Percentiles rank a stretch among this genome's conserved stretches.
These are phyloP conservation scores for Sporothrix luriei DNA, from an alignment of 2,329 filamentous ascomycete species.

Conservation along the genomic window DNA sequence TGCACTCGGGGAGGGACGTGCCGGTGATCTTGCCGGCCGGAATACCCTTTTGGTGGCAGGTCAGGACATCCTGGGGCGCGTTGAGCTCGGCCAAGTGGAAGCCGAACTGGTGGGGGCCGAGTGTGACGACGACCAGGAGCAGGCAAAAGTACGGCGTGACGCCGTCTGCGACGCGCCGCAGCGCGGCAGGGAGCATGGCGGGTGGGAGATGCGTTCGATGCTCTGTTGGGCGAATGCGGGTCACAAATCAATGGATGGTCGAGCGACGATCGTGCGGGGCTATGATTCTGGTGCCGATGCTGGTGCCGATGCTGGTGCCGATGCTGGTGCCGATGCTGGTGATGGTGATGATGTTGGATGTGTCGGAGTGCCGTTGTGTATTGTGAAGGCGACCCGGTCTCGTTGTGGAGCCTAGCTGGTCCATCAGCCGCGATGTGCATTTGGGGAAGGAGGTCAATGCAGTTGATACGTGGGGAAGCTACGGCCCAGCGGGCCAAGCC, in stretches of 20 bases:
- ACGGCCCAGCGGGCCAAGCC: neutral
- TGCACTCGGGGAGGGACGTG: slow-evolving; percentile 68
- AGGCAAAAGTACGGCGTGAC: slow-evolving; percentile 78
- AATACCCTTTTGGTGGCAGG: slow-evolving; percentile 66
- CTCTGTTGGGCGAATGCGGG: neutral
- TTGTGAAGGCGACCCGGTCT: neutral
- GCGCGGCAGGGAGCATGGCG: slow-evolving; percentile 44
- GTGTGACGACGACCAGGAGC: slow-evolving; percentile 72
- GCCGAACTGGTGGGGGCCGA: slow-evolving; percentile 91
- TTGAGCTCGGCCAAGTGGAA: slow-evolving; percentile 97
- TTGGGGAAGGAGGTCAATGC: slow-evolving; percentile 11
- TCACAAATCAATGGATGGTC: neutral
- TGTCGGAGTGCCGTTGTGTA: neutral
- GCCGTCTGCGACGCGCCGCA: slow-evolving; percentile 45
- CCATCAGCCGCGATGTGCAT: slow-evolving; percentile 1
- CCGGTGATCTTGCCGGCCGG: slow-evolving; percentile 38
- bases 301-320: neutral
- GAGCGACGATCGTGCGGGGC: neutral
- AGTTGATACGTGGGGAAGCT: neutral
- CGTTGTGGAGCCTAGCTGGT: slow-evolving; percentile 7
- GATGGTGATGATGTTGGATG: neutral
- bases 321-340: neutral
- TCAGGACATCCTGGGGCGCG: slow-evolving; percentile 90
- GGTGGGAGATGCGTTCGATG: neutral
- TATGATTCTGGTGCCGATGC: too few relatives aligned